Evolutionary conservation across 1,284 basidiomycete species (phyloP), one percentile per base, ranked within the genome.

Genomic region (Meripilus lineatus): DNA sequence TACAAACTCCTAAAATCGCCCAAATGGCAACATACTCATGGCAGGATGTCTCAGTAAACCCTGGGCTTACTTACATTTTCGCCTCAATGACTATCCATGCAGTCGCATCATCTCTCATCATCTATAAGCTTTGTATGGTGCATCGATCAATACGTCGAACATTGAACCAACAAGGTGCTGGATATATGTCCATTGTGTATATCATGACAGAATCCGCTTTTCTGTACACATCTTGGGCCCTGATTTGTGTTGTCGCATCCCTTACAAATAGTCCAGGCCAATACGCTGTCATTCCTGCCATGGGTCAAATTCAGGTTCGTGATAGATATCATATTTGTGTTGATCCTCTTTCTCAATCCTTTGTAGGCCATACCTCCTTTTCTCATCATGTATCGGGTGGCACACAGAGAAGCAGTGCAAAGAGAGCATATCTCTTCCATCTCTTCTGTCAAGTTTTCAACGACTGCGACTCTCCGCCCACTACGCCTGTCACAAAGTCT

Each of bases 251-350:
- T 21, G 50, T 67, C 22, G 47, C 55, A 4, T 61, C 61, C 22
- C 64, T 58, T 0, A 26, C 56, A 10, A 49, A 51, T 24, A 63
- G 57, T 40, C 57, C 60, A 0, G 26, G 63, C 14, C 65, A 64
- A 45, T 62, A 61, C 35, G 56, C 58, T 4, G 49, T 69, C 10
- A 52, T 68, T 1, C 67, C 67, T 0, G 46, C 64, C 30, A 52
- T 69, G 4, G 64, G 65, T 1, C 66, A 68, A 46, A 45, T 67
- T 20, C 67, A 68, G 54, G 67, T 66, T n/a, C 22, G 58, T 33
- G 17, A 42, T 18, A 21, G 17, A 11, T 40, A n/a, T 18, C 14
- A 15, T 35, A 3, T 15, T 17, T 38, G 18, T 14, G n/a, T 11
- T n/a, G 11, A 13, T 7, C 17, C 13, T 5, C 5, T 4, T 40